A percentile compares a stretch with the other conserved stretches of the same genome.
Conservation (phyloP, 2,329 filamentous ascomycete species). For the Aspergillus novofumigatus region DNA sequence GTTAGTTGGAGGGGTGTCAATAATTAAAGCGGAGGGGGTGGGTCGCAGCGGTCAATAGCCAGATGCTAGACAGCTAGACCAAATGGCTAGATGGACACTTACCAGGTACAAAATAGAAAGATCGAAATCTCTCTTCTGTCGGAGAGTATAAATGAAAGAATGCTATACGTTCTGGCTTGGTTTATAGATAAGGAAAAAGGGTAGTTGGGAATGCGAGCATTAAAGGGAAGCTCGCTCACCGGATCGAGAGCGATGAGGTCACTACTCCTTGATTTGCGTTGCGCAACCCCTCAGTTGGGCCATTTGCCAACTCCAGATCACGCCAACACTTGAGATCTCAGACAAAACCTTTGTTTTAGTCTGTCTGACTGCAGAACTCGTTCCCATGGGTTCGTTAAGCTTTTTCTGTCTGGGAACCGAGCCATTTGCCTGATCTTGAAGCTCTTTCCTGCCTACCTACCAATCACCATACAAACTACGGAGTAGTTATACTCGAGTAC, state of each 20-base stretch:
- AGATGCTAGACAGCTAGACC: too few relatives aligned
- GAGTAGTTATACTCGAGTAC: too few relatives aligned
- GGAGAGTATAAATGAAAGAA: not conserved
- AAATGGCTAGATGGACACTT: not conserved
- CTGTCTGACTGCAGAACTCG: not conserved
- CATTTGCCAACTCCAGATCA: too few relatives aligned
- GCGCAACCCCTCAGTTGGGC: not conserved
- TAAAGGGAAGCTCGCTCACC: not conserved
- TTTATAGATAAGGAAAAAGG: not conserved
- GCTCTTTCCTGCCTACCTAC: too few relatives aligned
- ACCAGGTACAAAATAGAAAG: not conserved
- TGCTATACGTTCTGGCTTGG: not conserved
- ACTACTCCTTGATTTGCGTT: not conserved
- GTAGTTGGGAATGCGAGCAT: not conserved
- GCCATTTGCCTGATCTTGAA: too few relatives aligned
- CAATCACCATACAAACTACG: too few relatives aligned
- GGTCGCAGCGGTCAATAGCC: not conserved
- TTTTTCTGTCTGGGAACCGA: too few relatives aligned
- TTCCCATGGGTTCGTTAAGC: not conserved
- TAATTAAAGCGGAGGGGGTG: not conserved
- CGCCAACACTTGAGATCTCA: too few relatives aligned
- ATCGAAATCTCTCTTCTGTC: not conserved
- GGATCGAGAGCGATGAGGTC: conserved; percentile 5
- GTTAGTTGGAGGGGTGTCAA: not conserved
- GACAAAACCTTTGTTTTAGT: not conserved